Evolutionary conservation across 331 rosid genomes (phyloP), one percentile per base, ranked within the genome.

Genomic region (Cucumis variabilis): DNA sequence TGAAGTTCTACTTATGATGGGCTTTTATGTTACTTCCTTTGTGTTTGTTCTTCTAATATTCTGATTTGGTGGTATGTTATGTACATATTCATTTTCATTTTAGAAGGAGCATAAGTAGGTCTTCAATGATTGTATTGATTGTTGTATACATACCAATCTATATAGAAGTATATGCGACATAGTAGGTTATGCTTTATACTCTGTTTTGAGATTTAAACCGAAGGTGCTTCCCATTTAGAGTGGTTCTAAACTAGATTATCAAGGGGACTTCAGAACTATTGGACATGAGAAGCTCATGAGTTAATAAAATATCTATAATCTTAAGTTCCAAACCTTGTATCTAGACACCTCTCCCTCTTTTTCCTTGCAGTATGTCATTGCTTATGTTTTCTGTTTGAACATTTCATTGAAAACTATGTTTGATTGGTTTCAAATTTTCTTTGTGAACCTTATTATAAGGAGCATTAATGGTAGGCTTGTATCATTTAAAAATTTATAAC

Each of bases 281-380:
- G 92, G 98, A 92, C 92, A 98, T 98, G 99, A 94, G 99, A 94
- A 91, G 97, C 91, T 87, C 93, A 88, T 93, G 98, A 99, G 92
- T 87, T 83, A 94, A 91, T 87, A 98, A 96, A 93, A 85, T 92
- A 46, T 93, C 93, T 85, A 89, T 87, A 81, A 85, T 91, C 83
- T 84, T 93, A 21, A 98, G 98, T 75, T 95, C 91, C 71, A 96
- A 93, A 92, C 98, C 92, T 78, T 24, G 23, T 51, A 44, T 12
- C 82, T 41, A 46, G 82, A 46, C 27, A 4, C 44, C 44, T 11
- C 21, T 4, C 20, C 44, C 44, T 9, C 6, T 37, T 41, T 74
- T 74, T 41, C 44, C 71, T n/a, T 75, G 2, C 1, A 75, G 28
- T 74, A 41, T 74, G 2, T 41, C 48, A 44, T 74, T 74, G 81